A percentile compares a stretch with the other conserved stretches of the same genome.
phyloP scores from a whole-genome alignment of 208 protist species.

The Trypanosoma brucei region DNA sequence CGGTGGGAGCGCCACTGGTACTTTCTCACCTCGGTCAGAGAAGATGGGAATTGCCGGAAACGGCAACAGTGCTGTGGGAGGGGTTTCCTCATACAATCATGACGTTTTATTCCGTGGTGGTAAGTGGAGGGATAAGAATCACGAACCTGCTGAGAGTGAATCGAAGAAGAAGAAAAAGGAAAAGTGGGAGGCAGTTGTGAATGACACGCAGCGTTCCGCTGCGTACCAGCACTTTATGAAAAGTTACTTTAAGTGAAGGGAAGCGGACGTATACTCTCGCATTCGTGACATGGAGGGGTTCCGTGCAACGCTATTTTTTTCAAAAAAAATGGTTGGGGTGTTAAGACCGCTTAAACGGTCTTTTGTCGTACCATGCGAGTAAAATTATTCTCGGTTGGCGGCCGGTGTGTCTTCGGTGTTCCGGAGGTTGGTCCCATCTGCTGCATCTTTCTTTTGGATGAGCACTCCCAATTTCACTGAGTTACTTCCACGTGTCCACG shows the following conservation, averaged over 20 bases:
- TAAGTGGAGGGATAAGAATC: slow-evolving; percentile 31
- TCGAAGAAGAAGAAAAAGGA: slow-evolving; percentile 22
- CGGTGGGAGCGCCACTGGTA: neutral
- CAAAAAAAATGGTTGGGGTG: too few species aligned
- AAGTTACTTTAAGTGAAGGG: slow-evolving; percentile 50
- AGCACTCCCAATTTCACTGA: too few species aligned
- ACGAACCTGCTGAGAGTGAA: slow-evolving; percentile 7
- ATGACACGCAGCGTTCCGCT: slow-evolving; percentile 44
- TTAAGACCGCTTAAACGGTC: too few species aligned
- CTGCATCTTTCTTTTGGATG: too few species aligned
- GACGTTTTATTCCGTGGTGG: slow-evolving; percentile 66
- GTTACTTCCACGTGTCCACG: too few species aligned
- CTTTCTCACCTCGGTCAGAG: neutral
- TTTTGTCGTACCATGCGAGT: too few species aligned
- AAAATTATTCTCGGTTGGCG: too few species aligned
- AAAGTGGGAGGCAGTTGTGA: slow-evolving; percentile 52
- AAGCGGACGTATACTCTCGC: neutral
- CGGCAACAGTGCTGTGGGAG: neutral
- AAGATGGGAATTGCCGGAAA: slow-evolving; percentile 11
- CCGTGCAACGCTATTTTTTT: too few species aligned
- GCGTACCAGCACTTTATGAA: slow-evolving; percentile 63
- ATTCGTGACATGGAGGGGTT: too few species aligned
- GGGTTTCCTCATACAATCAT: slow-evolving; percentile 41
- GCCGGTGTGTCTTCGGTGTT: too few species aligned
- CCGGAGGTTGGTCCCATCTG: too few species aligned